These are phyloP conservation scores for Anisogramma anomala DNA, from an alignment of 2,329 filamentous ascomycete species.

Conservation along the genomic window DNA sequence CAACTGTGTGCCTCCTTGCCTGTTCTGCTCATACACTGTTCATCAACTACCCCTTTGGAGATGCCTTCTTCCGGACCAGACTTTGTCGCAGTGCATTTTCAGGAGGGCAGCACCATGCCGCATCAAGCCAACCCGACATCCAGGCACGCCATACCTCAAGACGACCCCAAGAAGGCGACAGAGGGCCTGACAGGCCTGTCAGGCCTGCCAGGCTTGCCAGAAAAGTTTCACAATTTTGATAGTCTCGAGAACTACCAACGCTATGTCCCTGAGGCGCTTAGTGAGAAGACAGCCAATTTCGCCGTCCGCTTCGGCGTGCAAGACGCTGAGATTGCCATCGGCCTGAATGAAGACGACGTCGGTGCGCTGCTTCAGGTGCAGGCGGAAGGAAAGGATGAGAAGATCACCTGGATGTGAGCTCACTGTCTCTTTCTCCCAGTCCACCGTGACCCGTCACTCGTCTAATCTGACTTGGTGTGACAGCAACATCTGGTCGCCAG, in stretches of 20 bases:
- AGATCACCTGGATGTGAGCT: slow-evolving; percentile 61
- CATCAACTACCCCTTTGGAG: neutral
- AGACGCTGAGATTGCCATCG: slow-evolving; percentile 42
- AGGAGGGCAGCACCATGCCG: slow-evolving; percentile 5
- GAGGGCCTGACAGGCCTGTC: too few species aligned
- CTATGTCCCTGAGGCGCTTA: slow-evolving; percentile 30
- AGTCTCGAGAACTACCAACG: slow-evolving; percentile 31
- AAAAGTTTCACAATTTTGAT: slow-evolving; percentile 43
- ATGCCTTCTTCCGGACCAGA: neutral
- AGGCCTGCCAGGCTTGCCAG: slow-evolving; percentile 7
- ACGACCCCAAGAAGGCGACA: slow-evolving; percentile 3
- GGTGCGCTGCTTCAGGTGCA: slow-evolving; percentile 24
- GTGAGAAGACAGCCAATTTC: slow-evolving; percentile 41
- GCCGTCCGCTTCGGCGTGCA: slow-evolving; percentile 52
- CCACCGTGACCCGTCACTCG: slow-evolving; percentile 6
- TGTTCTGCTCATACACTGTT: neutral
- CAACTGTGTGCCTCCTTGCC: neutral
- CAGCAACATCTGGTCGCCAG: slow-evolving; percentile 61
- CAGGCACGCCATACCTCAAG: neutral
- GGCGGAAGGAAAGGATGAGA: slow-evolving; percentile 23
- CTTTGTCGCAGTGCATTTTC: slow-evolving; percentile 1
- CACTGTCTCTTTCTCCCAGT: neutral
- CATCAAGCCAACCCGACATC: slow-evolving; percentile 7
- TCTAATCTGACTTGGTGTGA: slow-evolving; percentile 8
- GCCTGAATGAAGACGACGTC: slow-evolving; percentile 36